Base-by-base conservation (phyloP, 768 basidiomycete genomes). In the Lentinula aciculospora region DNA sequence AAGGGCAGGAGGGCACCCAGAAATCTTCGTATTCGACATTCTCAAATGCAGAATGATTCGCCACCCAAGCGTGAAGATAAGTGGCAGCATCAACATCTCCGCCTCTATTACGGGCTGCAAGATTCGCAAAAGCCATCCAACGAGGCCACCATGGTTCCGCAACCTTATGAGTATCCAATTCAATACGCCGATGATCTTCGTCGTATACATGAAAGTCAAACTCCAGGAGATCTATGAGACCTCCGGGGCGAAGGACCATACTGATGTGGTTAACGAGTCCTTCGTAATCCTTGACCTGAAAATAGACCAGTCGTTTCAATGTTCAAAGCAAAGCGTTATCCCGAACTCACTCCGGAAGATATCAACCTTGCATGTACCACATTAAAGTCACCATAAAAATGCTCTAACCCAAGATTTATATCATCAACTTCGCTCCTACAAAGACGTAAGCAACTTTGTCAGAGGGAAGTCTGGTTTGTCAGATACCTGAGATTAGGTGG, bases 331-430 rank as follows among this genome's bases (percentile, higher is more conserved):
- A 39, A 48, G 36, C 42, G 58, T 42, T 62, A 19, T 36, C 31
- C 28, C n/a, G 40, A 36, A 74, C 87, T 66, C 65, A 90, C 89
- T 36, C 90, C 90, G 23, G 87, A 82, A 3, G 84, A 78, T 58
- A 92, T 79, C 37, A 91, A 78, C 23, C 85, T 83, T 31, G 81
- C 80, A 65, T 91, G 89, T 0, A 87, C 86, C 15, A 86, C 85
- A 64, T 92, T 80, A 71, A 91, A 92, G 59, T 85, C 80, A 9
- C 84, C 84, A 64, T 86, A 89, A 67, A 84, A 91, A 71, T 92
- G 90, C 63, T 91, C 88, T 23, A 92, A 73, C 2, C 90, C 89
- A 17, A 91, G 81, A 70, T 92, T 92, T 67, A 92, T 84, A 67
- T 92, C 90, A 66, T 92, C 90, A 7, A 91, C 80, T 68, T 92